Evolutionary conservation across 208 protist genomes (phyloP), one percentile per base, ranked within the genome.

Genomic region (Crithidia brevicula): DNA sequence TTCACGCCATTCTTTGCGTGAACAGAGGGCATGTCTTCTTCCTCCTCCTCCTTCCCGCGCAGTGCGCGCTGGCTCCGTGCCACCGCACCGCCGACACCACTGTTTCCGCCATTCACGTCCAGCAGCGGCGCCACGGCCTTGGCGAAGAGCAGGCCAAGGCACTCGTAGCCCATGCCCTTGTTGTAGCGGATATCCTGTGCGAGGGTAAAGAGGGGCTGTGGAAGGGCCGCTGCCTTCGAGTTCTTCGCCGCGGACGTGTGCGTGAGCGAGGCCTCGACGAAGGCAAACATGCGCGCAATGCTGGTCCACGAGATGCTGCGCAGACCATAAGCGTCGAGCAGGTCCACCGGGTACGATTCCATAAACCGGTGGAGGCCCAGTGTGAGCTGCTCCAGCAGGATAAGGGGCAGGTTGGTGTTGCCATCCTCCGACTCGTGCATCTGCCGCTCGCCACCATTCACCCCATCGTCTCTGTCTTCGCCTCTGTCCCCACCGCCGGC

Each of bases 371-470:
- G 68, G 18, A 96, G 58, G 3, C 63, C 83, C 22, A 96, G 67
- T 15, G 77, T 77, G 11, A 93, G 72, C 70, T 94, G 81, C 76
- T 96, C 92, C 20, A 96, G 72, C 16, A 96, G 76, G 57, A 96
- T 95, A 10, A 96, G 73, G 13, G 92, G 89, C 54, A 96, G 72
- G 62, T 95, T 94, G 13, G 89, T 94, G 72, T 96, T 96, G 42
- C 83, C 85, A 67, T 96, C 92, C 43, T 80, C 86, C 1, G 87
- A 92, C 59, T 96, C 85, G 74, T 96, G 87, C 28, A 81, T 25
- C 46, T 86, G 66, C 15, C 56, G 71, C 34, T 58, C 68, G 0
- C 64, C 71, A 1, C n/a, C 47, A 52, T 38, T 27, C 20, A 7
- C 13, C 13, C 1, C n/a, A 2, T 11, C 70, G 13, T 34, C 53